Evolutionary conservation across 2,329 filamentous ascomycete genomes (phyloP).

Genomic region (Huntiella omanensis): DNA sequence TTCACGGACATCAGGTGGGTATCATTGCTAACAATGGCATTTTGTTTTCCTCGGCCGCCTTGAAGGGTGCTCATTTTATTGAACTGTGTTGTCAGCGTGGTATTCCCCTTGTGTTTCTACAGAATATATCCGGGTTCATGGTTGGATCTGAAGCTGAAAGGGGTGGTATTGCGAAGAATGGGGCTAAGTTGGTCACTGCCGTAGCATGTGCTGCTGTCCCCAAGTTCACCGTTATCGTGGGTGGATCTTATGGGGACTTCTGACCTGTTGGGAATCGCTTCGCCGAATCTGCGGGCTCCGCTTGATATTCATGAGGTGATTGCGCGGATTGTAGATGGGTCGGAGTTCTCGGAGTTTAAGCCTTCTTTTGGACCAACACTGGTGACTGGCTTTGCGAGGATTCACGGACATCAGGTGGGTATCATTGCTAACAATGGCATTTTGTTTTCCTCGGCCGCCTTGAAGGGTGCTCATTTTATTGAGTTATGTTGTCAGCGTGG

Average conservation of each 20-base stretch:
- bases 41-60: conserved; percentile 68
- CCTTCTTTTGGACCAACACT: conserved; percentile 74
- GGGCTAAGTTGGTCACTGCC: conserved; percentile 88
- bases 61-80: conserved; percentile 95
- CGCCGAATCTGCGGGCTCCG: conserved; percentile 71
- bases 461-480: conserved; percentile 95
- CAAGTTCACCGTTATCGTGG: conserved; percentile 94
- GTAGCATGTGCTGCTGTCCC: conserved; percentile 88
- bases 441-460: conserved; percentile 68
- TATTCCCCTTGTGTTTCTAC: conserved; percentile 79
- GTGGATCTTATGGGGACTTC: conserved; percentile 63
- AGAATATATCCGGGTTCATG: conserved; percentile 98
- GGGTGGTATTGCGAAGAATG: conserved; percentile 93
- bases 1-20: conserved; percentile 81
- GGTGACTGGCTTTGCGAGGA: conserved; percentile 76
- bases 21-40: conserved; percentile 96
- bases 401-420: conserved; percentile 78
- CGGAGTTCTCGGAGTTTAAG: conserved; percentile 87
- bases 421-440: conserved; percentile 96
- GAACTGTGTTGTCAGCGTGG: conserved; percentile 81
- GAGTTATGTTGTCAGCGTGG: conserved; percentile 81
- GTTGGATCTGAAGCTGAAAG: conserved; percentile 82
- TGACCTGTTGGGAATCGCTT: conserved; percentile 76
- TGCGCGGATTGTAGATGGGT: conserved; percentile 79
- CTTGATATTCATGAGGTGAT: conserved; percentile 82